phyloP scores from a whole-genome alignment of 148 eudicot species.

The Rhododendron vialii region DNA sequence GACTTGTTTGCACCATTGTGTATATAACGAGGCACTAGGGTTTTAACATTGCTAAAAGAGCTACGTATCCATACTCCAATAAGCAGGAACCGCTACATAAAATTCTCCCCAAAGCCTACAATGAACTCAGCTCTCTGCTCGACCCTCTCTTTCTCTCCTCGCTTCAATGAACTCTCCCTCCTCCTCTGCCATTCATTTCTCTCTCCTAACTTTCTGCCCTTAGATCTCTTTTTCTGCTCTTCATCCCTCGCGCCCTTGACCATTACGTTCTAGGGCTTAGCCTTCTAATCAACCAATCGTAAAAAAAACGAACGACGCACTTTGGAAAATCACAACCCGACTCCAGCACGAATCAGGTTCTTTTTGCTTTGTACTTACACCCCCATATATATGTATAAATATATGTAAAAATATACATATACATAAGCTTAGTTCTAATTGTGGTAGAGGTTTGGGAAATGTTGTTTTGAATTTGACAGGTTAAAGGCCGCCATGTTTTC shows the following conservation, averaged over 20 bases:
- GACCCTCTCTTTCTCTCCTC: background rate
- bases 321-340: background rate
- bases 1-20: too few species aligned
- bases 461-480: conserved; percentile 1
- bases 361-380: background rate
- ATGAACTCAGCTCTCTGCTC: background rate
- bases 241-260: background rate
- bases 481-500: conserved; percentile 32
- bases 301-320: too few species aligned
- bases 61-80: too few species aligned
- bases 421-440: too few species aligned
- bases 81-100: too few species aligned
- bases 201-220: background rate
- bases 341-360: background rate
- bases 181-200: background rate
- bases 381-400: background rate
- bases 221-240: background rate
- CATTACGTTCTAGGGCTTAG: background rate
- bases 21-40: too few species aligned
- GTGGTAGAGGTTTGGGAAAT: background rate
- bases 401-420: background rate
- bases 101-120: too few species aligned
- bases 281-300: background rate
- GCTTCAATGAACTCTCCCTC: background rate
- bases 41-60: too few species aligned